Base-by-base conservation (phyloP, 208 protist species). In the Trypanosoma congolense region DNA sequence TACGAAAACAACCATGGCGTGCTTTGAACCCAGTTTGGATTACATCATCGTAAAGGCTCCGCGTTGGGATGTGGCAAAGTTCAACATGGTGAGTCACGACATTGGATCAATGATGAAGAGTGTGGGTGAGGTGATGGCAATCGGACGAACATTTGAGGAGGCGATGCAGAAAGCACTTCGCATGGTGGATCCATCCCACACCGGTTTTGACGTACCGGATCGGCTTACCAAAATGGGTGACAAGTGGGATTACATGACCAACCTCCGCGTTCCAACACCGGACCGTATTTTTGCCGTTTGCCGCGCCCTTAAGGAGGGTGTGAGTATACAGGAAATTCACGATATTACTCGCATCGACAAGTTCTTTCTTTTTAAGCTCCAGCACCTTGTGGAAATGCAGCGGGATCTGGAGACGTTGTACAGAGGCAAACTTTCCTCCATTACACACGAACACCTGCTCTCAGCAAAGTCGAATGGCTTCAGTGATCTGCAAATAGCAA, bases 61-160 rank as follows among this genome's bases (percentile, higher is more conserved):
- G 2, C 77, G 96, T 44, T 98, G 96, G 96, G 97, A 99, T 68
- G 72, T 98, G 2, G 79, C 76, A 55, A 99, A 99, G 83, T 99
- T 99, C 70, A 90, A 86, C 60, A 90, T 95, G 75, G 97, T 98
- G 18, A 89, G 75, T 33, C 73, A 86, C 25, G 52, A 86, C 25
- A 94, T 99, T 49, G 94, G 92, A 30, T 93, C 87, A 9, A 90
- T 94, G 63, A 99, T 99, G 97, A 98, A 98, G 81, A 93, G 77
- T 61, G 97, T 99, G 26, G 96, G 96, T 49, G 95, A 98, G 59
- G 96, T 99, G 21, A 99, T 99, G 98, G 68, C 97, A 8, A 99
- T 99, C 69, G 97, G 96, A 28, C 82, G 98, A 42, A 97, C 82
- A 52, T 99, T 99, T 67, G 96, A 99, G 75, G 97, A 99, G 83